Evolutionary conservation across 2,329 filamentous ascomycete genomes (phyloP).

Genomic region (Aspergillus quadrilineatus): DNA sequence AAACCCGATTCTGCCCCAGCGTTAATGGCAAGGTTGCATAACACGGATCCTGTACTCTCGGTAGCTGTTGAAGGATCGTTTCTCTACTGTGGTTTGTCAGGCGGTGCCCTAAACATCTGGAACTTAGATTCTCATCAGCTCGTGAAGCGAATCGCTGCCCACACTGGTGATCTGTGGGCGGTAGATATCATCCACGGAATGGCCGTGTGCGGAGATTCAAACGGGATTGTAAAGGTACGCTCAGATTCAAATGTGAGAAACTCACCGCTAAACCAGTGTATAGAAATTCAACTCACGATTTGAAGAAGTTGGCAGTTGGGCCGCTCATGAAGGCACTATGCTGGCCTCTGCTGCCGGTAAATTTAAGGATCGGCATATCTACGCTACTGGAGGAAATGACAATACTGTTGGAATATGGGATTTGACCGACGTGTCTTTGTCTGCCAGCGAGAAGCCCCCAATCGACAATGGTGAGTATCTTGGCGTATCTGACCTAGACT

Average conservation of each 20-base stretch:
- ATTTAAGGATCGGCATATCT: slow-evolving; percentile 72
- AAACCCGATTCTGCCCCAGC: slow-evolving; percentile 60
- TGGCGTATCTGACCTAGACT: background rate
- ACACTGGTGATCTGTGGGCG: slow-evolving; percentile 79
- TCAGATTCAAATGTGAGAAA: background rate
- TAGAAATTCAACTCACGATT: slow-evolving; percentile 79
- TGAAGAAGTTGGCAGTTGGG: slow-evolving; percentile 73
- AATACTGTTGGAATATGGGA: slow-evolving; percentile 88
- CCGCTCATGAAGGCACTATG: slow-evolving; percentile 82
- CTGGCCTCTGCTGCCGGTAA: slow-evolving; percentile 76
- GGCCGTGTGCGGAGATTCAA: slow-evolving; percentile 84
- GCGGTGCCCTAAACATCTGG: slow-evolving; percentile 91
- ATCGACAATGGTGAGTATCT: slow-evolving; percentile 56
- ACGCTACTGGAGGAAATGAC: slow-evolving; percentile 92
- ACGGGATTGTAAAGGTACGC: slow-evolving; percentile 77
- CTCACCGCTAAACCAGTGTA: background rate
- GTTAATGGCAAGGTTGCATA: slow-evolving; percentile 67
- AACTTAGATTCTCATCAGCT: slow-evolving; percentile 92
- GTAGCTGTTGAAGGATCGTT: slow-evolving; percentile 87
- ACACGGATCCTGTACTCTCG: slow-evolving; percentile 68
- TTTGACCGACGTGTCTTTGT: slow-evolving; percentile 57
- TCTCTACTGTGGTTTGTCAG: slow-evolving; percentile 83
- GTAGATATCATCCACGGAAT: slow-evolving; percentile 82
- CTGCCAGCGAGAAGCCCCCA: slow-evolving; percentile 46
- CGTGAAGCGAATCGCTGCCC: slow-evolving; percentile 78